Evolutionary conservation across 2,329 filamentous ascomycete genomes (phyloP).

Genomic region (Nigrospora osmanthi): DNA sequence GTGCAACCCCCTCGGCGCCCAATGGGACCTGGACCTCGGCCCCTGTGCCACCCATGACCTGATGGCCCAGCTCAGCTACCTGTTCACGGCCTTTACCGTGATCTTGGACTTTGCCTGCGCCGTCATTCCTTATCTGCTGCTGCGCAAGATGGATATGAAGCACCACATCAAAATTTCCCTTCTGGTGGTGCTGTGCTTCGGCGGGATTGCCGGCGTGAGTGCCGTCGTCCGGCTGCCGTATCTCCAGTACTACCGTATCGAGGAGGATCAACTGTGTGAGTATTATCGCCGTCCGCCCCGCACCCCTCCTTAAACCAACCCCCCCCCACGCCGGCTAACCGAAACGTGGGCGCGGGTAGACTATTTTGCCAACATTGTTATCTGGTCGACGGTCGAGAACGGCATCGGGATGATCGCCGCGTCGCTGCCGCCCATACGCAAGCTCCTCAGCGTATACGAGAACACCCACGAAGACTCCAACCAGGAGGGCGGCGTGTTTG

Average conservation of each 20-base stretch:
- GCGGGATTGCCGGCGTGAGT: background rate
- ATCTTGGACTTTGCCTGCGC: slow-evolving; percentile 1
- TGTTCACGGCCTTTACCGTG: background rate
- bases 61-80: background rate
- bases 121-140: background rate
- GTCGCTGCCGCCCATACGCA: background rate
- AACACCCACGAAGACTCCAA: background rate
- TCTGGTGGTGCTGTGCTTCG: background rate
- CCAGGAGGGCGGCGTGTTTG: background rate
- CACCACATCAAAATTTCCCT: background rate
- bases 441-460: background rate
- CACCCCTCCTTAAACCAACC: background rate
- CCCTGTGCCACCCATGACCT: background rate
- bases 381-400: slow-evolving; percentile 1
- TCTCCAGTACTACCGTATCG: background rate
- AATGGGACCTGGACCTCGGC: background rate
- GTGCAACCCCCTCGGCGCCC: background rate
- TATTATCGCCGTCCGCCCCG: background rate
- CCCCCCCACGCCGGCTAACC: background rate
- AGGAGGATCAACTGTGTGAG: slow-evolving; percentile 2
- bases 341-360: background rate
- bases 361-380: background rate
- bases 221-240: slow-evolving; percentile 2
- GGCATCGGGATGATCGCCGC: slow-evolving; percentile 1
- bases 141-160: background rate